Conservation (phyloP, 2,329 filamentous ascomycete species). For the Fusarium domesticum region DNA sequence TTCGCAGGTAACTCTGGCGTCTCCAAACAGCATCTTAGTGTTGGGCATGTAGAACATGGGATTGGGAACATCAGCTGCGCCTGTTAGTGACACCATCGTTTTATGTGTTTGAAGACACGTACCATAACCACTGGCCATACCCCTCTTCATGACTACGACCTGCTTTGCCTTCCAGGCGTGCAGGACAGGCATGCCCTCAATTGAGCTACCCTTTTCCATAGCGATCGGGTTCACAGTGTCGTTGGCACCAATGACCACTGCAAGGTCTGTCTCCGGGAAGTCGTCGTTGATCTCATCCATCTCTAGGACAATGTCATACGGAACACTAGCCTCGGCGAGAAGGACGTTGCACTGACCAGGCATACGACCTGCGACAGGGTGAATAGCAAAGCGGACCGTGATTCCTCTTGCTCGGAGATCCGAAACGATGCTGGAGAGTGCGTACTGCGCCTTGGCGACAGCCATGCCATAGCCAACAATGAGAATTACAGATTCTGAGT, state of each 20-base stretch:
- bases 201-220: constrained; percentile 75
- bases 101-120: constrained; percentile 27
- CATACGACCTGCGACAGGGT: constrained; percentile 88
- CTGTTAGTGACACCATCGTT: constrained; percentile 14
- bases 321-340: constrained; percentile 81
- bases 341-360: constrained; percentile 91
- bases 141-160: constrained; percentile 89
- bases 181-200: constrained; percentile 89
- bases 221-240: constrained; percentile 92
- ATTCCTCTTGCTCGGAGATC: constrained; percentile 72
- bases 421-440: constrained; percentile 76
- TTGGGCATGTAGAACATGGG: constrained; percentile 92
- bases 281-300: constrained; percentile 98
- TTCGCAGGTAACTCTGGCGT: constrained; percentile 81
- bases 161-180: constrained; percentile 94
- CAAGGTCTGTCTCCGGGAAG: constrained; percentile 80
- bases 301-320: constrained; percentile 88
- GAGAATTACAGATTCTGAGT: constrained; percentile 82
- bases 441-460: constrained; percentile 89
- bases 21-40: constrained; percentile 88
- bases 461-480: constrained; percentile 94
- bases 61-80: constrained; percentile 77
- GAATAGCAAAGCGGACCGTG: constrained; percentile 84
- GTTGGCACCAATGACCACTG: constrained; percentile 86
- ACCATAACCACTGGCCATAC: constrained; percentile 86